Evolutionary conservation across 352 stramenopile species (phyloP), one percentile per base, ranked within the genome.

Genomic region (Phytophthora hybrid): DNA sequence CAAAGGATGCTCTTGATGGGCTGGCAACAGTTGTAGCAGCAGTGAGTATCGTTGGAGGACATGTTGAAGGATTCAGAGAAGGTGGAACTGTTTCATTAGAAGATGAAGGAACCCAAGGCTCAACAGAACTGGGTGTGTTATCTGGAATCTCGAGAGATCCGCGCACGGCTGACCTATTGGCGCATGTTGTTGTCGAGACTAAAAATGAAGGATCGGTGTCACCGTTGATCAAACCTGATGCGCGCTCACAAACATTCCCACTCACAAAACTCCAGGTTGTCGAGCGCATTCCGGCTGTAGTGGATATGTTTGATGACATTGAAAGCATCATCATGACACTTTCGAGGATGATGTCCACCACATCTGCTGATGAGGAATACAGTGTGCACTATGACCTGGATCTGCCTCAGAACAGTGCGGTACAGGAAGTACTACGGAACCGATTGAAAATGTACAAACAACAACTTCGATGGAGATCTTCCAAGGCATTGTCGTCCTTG

Each of bases 271-370:
- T 97, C 51, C 81, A 88, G 19, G 74, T 80, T 16, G 74, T 92
- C 3, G 90, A 97, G 58, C 78, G 86, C 4, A 85, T 97, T n/a
- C 88, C 90, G 19, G 80, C 86, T 19, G 64, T 93, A 53, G 52
- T 93, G 0, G 76, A 90, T 26, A 96, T 97, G 89, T 95, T 95
- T 68, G 82, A 95, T 41, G 76, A 82, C 11, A 44, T 93, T 31
- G 86, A 93, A 44, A 62, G 44, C 11, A 78, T 93, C 32, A 75
- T 93, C 10, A 71, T 62, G 8, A 77, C 81, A 2, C 74, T 95
- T 14, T 90, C 86, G 4, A 73, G 80, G 7, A 79, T 93, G 56
- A 68, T 88, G 44, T 74, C 89, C 7, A 63, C 70, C 1, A 19
- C 52, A 34, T 66, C 58, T 26, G 71, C 58, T 13, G 55, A 80